Conservation (phyloP, 1,284 basidiomycete genomes). For the Marasmius tenuissimus region DNA sequence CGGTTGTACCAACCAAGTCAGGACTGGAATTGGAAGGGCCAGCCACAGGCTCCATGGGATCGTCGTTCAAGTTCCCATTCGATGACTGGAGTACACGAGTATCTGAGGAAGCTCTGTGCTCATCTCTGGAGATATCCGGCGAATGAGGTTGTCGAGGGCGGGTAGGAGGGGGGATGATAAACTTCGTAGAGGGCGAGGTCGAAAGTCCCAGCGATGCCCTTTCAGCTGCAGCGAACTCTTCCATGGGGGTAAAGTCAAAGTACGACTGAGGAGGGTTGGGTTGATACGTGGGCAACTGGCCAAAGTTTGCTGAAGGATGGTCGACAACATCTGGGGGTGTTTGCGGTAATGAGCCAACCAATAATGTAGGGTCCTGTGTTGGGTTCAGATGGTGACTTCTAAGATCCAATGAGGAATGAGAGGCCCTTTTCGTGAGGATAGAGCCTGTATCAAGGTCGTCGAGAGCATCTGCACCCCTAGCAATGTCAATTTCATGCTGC, state of each 20-base stretch:
- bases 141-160: background rate
- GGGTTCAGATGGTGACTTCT: conserved; percentile 38
- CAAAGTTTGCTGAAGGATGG: conserved; percentile 36
- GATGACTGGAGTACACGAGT: background rate
- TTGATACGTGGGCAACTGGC: conserved; percentile 33
- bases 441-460: conserved; percentile 23
- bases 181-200: conserved; percentile 29
- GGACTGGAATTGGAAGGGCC: background rate
- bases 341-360: conserved; percentile 29
- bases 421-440: conserved; percentile 20
- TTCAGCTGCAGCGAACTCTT: conserved; percentile 78
- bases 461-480: conserved; percentile 29
- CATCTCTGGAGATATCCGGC: background rate
- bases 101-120: background rate
- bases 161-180: conserved; percentile 10
- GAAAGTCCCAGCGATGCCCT: conserved; percentile 56
- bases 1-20: background rate
- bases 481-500: conserved; percentile 43
- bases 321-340: conserved; percentile 21
- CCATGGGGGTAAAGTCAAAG: conserved; percentile 82
- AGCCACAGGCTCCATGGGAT: background rate
- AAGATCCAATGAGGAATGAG: conserved; percentile 23
- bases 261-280: conserved; percentile 44
- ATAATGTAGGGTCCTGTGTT: conserved; percentile 48
- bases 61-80: background rate